Percentiles rank a stretch among this genome's conserved stretches.
Evolutionary conservation across 495 filamentous ascomycete genomes (phyloP).

Genomic region (Hypomontagnella monticulosa): DNA sequence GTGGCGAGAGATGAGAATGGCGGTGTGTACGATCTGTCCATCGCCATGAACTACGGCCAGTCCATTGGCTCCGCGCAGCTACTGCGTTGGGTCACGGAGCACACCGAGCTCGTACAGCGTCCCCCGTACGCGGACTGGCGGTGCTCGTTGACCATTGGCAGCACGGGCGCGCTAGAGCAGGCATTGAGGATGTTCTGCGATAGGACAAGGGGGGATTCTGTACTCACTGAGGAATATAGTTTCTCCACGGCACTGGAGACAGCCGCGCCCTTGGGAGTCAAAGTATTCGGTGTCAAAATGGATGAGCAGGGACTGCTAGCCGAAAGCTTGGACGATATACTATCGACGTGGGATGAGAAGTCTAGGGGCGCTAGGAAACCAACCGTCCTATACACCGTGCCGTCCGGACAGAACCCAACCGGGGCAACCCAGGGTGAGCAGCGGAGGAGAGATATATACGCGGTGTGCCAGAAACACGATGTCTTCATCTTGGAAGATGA

Average conservation of each 20-base stretch:
- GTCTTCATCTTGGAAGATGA: constrained; percentile 93
- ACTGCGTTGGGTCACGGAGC: constrained; percentile 88
- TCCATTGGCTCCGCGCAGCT: constrained; percentile 86
- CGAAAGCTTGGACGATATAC: constrained; percentile 68
- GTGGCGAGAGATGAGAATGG: constrained; percentile 56
- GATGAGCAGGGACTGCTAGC: constrained; percentile 82
- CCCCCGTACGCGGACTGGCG: constrained; percentile 89
- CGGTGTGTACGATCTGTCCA: constrained; percentile 70
- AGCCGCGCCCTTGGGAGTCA: constrained; percentile 77
- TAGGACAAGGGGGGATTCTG: constrained; percentile 69
- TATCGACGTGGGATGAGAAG: constrained; percentile 71
- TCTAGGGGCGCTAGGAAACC: constrained; percentile 71
- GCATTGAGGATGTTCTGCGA: constrained; percentile 80
- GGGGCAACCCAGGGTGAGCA: constrained; percentile 78
- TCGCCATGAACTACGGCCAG: constrained; percentile 91
- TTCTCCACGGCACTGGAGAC: constrained; percentile 87
- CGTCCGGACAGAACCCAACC: constrained; percentile 91
- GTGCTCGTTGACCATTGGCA: constrained; percentile 77
- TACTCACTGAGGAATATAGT: constrained; percentile 87
- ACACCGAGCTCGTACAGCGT: constrained; percentile 79
- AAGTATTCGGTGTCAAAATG: constrained; percentile 76
- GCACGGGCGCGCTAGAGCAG: constrained; percentile 80
- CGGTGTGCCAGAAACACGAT: constrained; percentile 81
- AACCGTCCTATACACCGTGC: constrained; percentile 81
- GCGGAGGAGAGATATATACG: constrained; percentile 77